Evolutionary conservation across 31 red algal species (phyloP).

Genomic region (Asparagopsis taxiformis): DNA sequence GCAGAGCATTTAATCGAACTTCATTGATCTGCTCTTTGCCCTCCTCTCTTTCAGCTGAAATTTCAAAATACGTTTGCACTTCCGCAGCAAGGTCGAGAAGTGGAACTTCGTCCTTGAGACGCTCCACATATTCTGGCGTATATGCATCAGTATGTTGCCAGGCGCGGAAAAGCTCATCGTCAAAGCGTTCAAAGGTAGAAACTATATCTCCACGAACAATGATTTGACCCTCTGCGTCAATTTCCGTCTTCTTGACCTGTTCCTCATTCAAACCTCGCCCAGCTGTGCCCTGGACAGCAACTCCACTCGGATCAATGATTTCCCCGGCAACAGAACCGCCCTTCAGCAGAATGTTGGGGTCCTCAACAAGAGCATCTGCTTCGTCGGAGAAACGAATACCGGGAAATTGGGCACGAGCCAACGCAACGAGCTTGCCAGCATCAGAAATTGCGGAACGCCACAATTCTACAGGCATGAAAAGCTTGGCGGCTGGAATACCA

Average conservation of each 20-base stretch:
- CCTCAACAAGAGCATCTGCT: slow-evolving; percentile 58
- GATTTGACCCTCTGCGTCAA: slow-evolving; percentile 84
- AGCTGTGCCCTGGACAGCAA: slow-evolving; percentile 61
- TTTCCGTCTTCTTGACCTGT: slow-evolving; percentile 67
- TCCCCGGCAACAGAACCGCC: slow-evolving; percentile 42
- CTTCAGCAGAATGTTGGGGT: slow-evolving; percentile 55
- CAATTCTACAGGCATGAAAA: slow-evolving; percentile 80
- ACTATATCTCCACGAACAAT: slow-evolving; percentile 92
- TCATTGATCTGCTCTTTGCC: slow-evolving; percentile 40
- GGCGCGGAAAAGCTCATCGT: slow-evolving; percentile 90
- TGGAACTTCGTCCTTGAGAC: slow-evolving; percentile 75
- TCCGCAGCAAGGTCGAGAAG: slow-evolving; percentile 75
- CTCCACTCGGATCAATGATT: slow-evolving; percentile 67
- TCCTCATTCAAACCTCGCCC: slow-evolving; percentile 71
- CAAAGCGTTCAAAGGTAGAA: slow-evolving; percentile 86
- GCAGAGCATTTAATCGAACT: slow-evolving; percentile 33
- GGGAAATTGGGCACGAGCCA: slow-evolving; percentile 70
- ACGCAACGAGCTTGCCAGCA: slow-evolving; percentile 52
- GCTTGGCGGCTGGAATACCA: slow-evolving; percentile 56
- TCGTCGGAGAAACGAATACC: slow-evolving; percentile 83
- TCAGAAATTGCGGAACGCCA: slow-evolving; percentile 75
- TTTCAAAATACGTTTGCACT: slow-evolving; percentile 86
- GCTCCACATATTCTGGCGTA: slow-evolving; percentile 89
- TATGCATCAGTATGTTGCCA: slow-evolving; percentile 90
- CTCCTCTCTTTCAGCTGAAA: slow-evolving; percentile 51